Conservation (phyloP, 2,329 filamentous ascomycete genomes). For the Fusarium sp. region DNA sequence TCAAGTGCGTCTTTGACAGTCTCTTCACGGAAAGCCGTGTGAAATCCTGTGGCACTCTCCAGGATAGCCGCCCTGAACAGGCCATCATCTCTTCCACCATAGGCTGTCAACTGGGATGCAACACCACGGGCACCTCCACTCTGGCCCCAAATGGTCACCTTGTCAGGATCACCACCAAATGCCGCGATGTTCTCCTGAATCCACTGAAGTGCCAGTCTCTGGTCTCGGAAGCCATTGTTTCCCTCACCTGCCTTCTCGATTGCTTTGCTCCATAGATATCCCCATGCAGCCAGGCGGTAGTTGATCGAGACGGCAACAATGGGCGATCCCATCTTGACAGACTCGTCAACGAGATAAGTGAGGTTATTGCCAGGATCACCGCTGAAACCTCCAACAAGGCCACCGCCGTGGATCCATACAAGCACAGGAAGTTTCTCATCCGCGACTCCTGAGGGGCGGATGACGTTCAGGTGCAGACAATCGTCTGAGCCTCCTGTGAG, state of each 20-base stretch:
- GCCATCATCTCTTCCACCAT: conserved; percentile 8
- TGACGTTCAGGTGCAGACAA: conserved; percentile 27
- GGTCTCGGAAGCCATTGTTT: conserved; percentile 34
- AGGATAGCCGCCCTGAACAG: conserved; percentile 33
- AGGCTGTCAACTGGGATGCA: conserved; percentile 30
- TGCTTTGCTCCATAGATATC: conserved; percentile 20
- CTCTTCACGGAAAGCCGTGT: conserved; percentile 18
- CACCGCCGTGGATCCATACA: conserved; percentile 33
- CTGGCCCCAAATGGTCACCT: conserved; percentile 31
- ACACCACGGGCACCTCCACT: conserved; percentile 30
- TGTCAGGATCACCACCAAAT: conserved; percentile 24
- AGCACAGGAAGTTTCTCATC: conserved; percentile 23
- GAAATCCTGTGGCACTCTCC: conserved; percentile 26
- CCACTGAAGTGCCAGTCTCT: conserved; percentile 30
- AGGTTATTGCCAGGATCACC: conserved; percentile 11
- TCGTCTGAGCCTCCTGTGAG: conserved; percentile 24
- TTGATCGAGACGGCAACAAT: conserved; percentile 31
- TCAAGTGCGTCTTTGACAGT: neutral
- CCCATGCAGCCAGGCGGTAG: conserved; percentile 34
- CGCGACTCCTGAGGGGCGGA: neutral
- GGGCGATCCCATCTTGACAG: conserved; percentile 22
- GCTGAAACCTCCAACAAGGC: conserved; percentile 21
- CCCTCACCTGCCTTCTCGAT: conserved; percentile 5
- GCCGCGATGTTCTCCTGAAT: conserved; percentile 21
- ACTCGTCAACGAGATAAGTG: conserved; percentile 19